A percentile compares a stretch with the other conserved stretches of the same genome.
Conservation (phyloP, 257 asterid species). For the Nicotiana undulata region DNA sequence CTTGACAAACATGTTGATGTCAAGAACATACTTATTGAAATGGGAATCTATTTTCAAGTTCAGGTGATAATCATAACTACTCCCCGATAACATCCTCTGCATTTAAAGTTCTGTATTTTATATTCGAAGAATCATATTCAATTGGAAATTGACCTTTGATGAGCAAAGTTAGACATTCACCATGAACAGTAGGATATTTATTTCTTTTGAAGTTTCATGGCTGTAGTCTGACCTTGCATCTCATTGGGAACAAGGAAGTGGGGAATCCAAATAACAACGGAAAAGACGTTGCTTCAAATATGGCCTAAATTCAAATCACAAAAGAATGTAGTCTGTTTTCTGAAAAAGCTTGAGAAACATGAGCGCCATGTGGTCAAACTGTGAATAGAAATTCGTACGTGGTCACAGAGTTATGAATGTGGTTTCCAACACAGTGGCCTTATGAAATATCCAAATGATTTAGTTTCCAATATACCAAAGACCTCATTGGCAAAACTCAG, state of each 20-base stretch:
- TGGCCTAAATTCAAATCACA: background rate
- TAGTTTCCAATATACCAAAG: background rate
- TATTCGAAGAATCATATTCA: background rate
- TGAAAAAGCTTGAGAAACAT: background rate
- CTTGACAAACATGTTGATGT: conserved; percentile 64
- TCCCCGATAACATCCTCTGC: background rate
- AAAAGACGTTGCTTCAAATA: background rate
- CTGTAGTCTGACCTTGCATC: background rate
- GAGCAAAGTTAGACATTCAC: background rate
- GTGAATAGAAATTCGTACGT: background rate
- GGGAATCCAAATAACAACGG: background rate
- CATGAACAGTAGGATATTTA: background rate
- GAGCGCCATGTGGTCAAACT: background rate
- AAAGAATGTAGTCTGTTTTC: background rate
- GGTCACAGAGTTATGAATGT: background rate
- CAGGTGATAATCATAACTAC: conserved; percentile 47
- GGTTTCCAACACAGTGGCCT: background rate
- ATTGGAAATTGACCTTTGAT: background rate
- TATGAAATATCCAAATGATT: background rate
- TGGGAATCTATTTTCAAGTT: conserved; percentile 97
- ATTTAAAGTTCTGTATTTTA: background rate
- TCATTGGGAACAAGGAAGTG: background rate
- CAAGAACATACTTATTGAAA: conserved; percentile 67
- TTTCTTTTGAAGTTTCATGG: background rate
- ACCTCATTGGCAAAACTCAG: background rate